Conservation (phyloP, 2,329 filamentous ascomycete genomes). For the Colletotrichum gigasporum region DNA sequence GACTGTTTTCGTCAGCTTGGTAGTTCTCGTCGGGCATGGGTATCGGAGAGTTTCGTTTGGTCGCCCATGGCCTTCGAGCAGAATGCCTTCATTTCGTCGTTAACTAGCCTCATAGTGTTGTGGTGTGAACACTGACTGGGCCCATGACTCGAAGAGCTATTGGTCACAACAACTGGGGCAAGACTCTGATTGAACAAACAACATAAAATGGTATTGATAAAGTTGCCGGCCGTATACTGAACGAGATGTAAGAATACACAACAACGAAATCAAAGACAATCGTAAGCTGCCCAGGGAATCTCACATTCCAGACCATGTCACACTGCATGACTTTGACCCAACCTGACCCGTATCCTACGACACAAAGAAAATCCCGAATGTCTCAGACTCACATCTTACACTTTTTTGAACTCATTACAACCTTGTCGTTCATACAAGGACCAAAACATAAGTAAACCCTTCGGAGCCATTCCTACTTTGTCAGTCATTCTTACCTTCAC, state of each 20-base stretch:
- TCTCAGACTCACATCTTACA: slow-evolving; percentile 25
- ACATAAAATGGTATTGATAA: slow-evolving; percentile 5
- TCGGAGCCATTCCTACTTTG: not conserved
- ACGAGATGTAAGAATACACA: not conserved
- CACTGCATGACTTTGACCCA: slow-evolving; percentile 3
- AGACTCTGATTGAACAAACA: not conserved
- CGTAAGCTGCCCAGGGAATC: not conserved
- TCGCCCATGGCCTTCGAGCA: too few species aligned
- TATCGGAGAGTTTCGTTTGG: too few species aligned
- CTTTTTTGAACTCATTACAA: slow-evolving; percentile 15
- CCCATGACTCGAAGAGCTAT: too few species aligned
- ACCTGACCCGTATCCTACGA: slow-evolving; percentile 10
- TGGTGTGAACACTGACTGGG: not conserved
- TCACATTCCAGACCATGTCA: slow-evolving; percentile 11
- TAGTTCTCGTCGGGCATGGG: too few species aligned
- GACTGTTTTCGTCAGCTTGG: too few species aligned
- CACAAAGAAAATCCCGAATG: slow-evolving; percentile 10
- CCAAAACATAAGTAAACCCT: not conserved
- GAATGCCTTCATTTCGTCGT: too few species aligned
- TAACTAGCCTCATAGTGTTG: too few species aligned
- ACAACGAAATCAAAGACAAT: not conserved
- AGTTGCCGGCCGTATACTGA: slow-evolving; percentile 1
- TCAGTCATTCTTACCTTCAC: not conserved
- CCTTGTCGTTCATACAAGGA: not conserved
- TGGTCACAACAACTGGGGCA: not conserved